phyloP scores from a whole-genome alignment of 2,329 filamentous ascomycete genomes.

The Dothistroma septosporum region DNA sequence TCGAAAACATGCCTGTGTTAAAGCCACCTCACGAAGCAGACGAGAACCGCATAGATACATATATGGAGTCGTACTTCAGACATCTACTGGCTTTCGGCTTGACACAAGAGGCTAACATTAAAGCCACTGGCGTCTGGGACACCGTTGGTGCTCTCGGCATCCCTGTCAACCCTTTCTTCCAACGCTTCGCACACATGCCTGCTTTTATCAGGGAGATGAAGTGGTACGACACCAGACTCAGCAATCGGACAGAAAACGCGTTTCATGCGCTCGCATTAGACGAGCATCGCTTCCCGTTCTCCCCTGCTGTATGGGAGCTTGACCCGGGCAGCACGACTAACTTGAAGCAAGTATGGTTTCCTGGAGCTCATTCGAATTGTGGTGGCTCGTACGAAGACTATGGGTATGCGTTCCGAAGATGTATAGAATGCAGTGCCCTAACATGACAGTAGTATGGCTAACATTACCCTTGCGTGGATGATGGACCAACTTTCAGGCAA shows the following conservation, averaged over 20 bases:
- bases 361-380: conserved; percentile 51
- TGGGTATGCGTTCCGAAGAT: conserved; percentile 37
- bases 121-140: conserved; percentile 41
- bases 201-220: conserved; percentile 32
- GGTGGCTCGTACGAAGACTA: conserved; percentile 45
- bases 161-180: conserved; percentile 33
- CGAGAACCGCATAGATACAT: conserved; percentile 23
- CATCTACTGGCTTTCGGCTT: conserved; percentile 24
- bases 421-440: conserved; percentile 29
- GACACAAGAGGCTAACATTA: conserved; percentile 33
- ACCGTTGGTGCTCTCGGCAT: conserved; percentile 44
- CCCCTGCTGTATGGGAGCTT: conserved; percentile 48
- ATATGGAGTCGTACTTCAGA: conserved; percentile 28
- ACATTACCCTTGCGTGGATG: conserved; percentile 41
- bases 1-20: conserved; percentile 4
- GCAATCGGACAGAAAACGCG: conserved; percentile 47
- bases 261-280: conserved; percentile 56
- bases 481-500: conserved; percentile 39
- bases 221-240: conserved; percentile 36
- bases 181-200: conserved; percentile 30
- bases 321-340: conserved; percentile 29
- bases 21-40: conserved; percentile 13
- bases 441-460: conserved; percentile 27
- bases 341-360: conserved; percentile 55
- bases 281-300: conserved; percentile 49